Evolutionary conservation across 192 early-diverging fungal species (phyloP).

Genomic region (Coemansia sp.): DNA sequence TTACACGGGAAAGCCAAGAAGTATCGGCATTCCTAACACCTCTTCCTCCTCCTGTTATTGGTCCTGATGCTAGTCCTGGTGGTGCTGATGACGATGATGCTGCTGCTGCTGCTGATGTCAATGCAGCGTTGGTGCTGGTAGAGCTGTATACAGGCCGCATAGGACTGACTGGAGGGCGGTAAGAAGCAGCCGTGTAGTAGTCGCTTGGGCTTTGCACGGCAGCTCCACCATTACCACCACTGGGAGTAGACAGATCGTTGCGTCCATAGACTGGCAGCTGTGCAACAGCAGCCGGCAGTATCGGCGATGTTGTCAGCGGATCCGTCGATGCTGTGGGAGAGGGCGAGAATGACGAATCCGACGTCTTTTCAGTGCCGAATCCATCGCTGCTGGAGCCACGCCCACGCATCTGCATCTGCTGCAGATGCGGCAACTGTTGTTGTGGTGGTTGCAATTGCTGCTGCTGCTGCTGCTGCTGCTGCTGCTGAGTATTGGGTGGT

Average conservation of each 20-base stretch:
- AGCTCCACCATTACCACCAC: constrained; percentile 9
- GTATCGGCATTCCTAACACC: not conserved
- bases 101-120: too few relatives aligned
- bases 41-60: constrained; percentile 3
- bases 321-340: constrained; percentile 35
- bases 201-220: constrained; percentile 26
- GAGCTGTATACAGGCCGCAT: constrained; percentile 35
- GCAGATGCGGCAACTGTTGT: not conserved
- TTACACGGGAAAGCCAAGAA: constrained; percentile 27
- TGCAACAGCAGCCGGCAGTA: not conserved
- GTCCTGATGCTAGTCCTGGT: too few relatives aligned
- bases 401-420: not conserved
- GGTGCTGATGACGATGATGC: too few relatives aligned
- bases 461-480: not conserved
- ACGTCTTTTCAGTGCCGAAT: constrained; percentile 40
- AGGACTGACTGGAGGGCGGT: constrained; percentile 38
- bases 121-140: constrained; percentile 1
- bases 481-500: not conserved
- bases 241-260: not conserved
- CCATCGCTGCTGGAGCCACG: constrained; percentile 50
- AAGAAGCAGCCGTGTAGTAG: constrained; percentile 43
- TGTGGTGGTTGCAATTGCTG: not conserved
- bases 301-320: constrained; percentile 22
- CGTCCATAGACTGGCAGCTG: not conserved
- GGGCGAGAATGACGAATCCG: constrained; percentile 43